Conservation (phyloP, 345 rosid genomes). For the Eucalyptus rudis region DNA sequence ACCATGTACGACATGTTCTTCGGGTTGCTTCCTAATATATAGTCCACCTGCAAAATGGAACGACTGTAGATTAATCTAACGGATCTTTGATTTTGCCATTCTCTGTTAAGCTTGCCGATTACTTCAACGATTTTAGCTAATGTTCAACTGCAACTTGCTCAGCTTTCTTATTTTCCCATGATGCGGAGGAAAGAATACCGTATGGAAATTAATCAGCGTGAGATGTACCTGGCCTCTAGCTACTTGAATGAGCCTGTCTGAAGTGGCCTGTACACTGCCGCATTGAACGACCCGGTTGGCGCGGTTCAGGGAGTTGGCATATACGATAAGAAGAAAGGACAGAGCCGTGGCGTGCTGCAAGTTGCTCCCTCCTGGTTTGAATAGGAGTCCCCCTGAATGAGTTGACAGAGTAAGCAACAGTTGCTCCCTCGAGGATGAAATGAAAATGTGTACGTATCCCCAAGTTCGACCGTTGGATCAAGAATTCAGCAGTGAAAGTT, state of each 20-base stretch:
- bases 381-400: conserved; percentile 31
- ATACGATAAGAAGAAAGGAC: conserved; percentile 35
- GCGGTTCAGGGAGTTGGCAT: conserved; percentile 13
- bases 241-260: conserved; percentile 9
- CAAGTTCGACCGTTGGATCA: neutral
- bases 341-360: conserved; percentile 27
- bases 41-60: conserved; percentile 33
- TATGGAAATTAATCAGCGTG: neutral
- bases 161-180: too few species aligned
- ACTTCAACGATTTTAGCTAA: neutral
- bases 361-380: conserved; percentile 38
- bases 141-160: neutral
- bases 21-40: conserved; percentile 84
- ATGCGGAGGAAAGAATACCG: too few species aligned
- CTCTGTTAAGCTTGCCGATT: too few species aligned
- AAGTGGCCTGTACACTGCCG: conserved; percentile 5
- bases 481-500: neutral
- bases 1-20: conserved; percentile 76
- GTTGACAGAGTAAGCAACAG: neutral
- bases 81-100: too few species aligned
- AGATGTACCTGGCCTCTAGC: conserved; percentile 28
- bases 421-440: neutral
- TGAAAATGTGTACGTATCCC: neutral
- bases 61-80: neutral
- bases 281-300: conserved; percentile 5